Conservation (phyloP, 73 alveolate species). For the Blepharisma japonicum region DNA sequence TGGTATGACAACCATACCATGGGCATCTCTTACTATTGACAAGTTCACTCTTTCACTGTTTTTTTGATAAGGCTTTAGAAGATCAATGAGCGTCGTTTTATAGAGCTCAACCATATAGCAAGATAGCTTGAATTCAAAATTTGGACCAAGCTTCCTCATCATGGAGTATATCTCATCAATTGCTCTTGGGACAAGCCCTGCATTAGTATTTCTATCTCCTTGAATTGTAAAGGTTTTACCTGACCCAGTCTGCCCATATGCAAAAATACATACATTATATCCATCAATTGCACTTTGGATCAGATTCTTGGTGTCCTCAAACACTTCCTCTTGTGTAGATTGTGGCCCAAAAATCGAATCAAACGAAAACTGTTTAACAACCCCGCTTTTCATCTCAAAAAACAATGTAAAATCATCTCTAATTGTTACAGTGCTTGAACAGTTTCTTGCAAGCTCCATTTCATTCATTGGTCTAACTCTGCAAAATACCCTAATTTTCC, state of each 20-base stretch:
- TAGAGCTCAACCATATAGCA: too few species aligned
- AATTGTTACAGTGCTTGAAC: background rate
- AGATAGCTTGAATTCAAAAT: too few species aligned
- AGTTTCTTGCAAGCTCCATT: conserved; percentile 35
- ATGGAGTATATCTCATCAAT: too few species aligned
- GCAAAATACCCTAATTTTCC: conserved; percentile 78
- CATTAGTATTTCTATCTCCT: too few species aligned
- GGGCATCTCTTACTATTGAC: too few species aligned
- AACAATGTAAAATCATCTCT: background rate
- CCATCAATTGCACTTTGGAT: conserved; percentile 92
- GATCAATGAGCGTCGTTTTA: too few species aligned
- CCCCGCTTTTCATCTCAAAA: background rate
- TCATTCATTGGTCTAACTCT: conserved; percentile 77
- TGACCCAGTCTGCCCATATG: conserved; percentile 98
- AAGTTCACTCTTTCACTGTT: too few species aligned
- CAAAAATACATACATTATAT: conserved; percentile 94
- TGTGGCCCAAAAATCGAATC: conserved; percentile 72
- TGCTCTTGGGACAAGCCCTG: too few species aligned
- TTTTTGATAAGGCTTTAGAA: too few species aligned
- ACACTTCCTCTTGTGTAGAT: conserved; percentile 78
- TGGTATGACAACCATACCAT: too few species aligned
- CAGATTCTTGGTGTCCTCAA: conserved; percentile 77
- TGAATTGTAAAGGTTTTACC: conserved; percentile 83
- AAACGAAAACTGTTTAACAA: conserved; percentile 60
- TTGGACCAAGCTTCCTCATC: too few species aligned